Base-by-base conservation (phyloP, 2,329 filamentous ascomycete genomes). In the Catunica adiposa region DNA sequence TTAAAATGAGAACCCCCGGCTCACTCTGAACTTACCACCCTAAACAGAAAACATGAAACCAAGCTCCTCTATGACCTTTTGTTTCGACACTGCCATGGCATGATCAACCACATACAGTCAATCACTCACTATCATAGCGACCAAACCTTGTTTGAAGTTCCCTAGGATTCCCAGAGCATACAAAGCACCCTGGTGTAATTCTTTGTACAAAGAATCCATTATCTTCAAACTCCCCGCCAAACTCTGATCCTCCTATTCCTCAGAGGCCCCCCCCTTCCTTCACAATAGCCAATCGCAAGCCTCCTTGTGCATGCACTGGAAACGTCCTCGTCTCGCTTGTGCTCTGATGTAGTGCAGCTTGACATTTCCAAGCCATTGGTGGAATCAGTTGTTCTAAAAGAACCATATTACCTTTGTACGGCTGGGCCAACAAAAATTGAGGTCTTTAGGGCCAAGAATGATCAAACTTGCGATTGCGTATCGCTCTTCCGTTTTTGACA, bases 241-340 rank as follows among this genome's bases (percentile, higher is more conserved):
- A 20, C 44, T 48, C 20, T 25, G 22, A 48, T 48, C 44, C 44
- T 26, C 26, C 22, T 5, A 48, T 22, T 48, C 44, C 23, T 48
- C 8, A 23, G 44, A 48, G 44, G 44, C 23, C 44, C 11, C 23
- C 44, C 44, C 6, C 22, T 9, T n/a, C 22, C 23, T 8, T n/a
- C 3, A 37, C 31, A n/a, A n/a, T n/a, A 53, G 51, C 51, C 34
- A 53, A 53, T 53, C 51, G 34, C 29, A 9, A 17, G 51, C 31
- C 37, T 40, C 51, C 38, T 22, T 26, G 4, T 11, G 15, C 31
- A 11, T 48, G 17, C 29, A 34, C 29, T 5, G 29, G 29, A 34
- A 34, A 34, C n/a, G 15, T 17, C 17, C 31, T 38, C 51, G 51
- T 53, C 17, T 53, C 51, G 51, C 51, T 53, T 53, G 34, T 38